Base-by-base conservation (phyloP, 352 stramenopile genomes). In the Globisporangium polare region DNA sequence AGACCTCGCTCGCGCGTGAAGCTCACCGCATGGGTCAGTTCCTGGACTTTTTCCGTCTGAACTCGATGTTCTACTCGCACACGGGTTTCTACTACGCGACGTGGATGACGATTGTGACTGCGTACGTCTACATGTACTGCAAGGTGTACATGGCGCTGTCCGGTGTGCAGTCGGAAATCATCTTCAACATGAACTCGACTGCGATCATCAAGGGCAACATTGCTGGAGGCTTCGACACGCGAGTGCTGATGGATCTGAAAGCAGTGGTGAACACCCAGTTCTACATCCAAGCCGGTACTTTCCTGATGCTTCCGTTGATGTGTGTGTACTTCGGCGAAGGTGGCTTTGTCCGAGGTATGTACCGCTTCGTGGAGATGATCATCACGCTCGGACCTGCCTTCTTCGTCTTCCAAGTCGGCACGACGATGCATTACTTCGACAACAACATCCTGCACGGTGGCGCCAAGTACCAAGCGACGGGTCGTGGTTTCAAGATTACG, bases 51-150 rank as follows among this genome's bases (percentile, higher is more conserved):
- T 92, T 88, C 66, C 83, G 83, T 57, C 57, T 92, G 20, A 89
- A 90, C 66, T 92, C 83, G 39, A 92, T 92, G 83, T 92, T 88
- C 72, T 92, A 92, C 68, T 89, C 80, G 55, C 83, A 92, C 62
- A 92, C 78, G 31, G 83, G 83, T 45, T 92, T 92, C 55, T 92
- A 90, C 66, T 90, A 88, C 50, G 80, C 80, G 15, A 92, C 83
- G 39, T 90, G 80, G 80, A 88, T 92, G 78, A 89, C 79, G 5
- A 89, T 92, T 61, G 80, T 92, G 26, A 90, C 80, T n/a, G 80
- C 80, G 5, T 92, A 85, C 53, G 79, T 92, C 50, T 92, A 90
- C 72, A 92, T 92, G 78, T 92, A 90, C 68, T 75, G 74, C 63
- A 92, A 92, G 66, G 78, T 92, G 51, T 92, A 92, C 67, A 63